A percentile compares a stretch with the other conserved stretches of the same genome.
Conservation (phyloP, 2,329 filamentous ascomycete species). For the Aureobasidium lini region DNA sequence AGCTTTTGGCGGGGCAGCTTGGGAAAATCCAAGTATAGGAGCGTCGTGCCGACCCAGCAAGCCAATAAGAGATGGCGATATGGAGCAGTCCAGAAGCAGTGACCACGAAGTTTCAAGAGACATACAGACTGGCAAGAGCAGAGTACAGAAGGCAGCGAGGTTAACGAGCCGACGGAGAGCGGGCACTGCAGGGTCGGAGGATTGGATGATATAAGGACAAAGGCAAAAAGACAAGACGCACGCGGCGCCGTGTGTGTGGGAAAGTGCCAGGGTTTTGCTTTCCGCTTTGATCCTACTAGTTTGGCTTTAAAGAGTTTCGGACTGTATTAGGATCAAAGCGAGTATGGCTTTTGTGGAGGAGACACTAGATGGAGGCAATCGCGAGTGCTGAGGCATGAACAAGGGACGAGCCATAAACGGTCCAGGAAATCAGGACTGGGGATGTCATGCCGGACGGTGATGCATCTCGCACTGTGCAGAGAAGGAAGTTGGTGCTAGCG, state of each 20-base stretch:
- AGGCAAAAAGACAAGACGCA: constrained; percentile 6
- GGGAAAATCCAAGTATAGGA: constrained; percentile 18
- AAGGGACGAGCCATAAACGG: constrained; percentile 8
- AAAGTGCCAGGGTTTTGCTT: constrained; percentile 2
- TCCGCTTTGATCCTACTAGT: constrained; percentile 9
- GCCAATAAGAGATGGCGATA: constrained; percentile 12
- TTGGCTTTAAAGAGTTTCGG: constrained; percentile 8
- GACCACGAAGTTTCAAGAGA: constrained; percentile 11
- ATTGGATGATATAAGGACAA: constrained; percentile 7
- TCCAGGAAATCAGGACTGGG: neutral
- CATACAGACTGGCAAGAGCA: neutral
- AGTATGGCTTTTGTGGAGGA: neutral
- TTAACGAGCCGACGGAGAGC: neutral
- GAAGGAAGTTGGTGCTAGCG: constrained; percentile 5
- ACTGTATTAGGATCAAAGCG: neutral
- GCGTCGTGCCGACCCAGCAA: constrained; percentile 19
- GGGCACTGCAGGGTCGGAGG: neutral
- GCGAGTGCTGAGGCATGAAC: neutral
- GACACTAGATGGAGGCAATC: constrained; percentile 8
- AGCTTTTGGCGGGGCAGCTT: constrained; percentile 14
- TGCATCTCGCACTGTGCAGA: neutral
- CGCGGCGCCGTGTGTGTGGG: neutral
- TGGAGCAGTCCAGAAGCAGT: constrained; percentile 10
- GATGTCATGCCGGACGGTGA: neutral
- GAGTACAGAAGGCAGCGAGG: neutral